These are phyloP conservation scores for Elasticomyces elasticus DNA, from an alignment of 495 filamentous ascomycete genomes.

Conservation along the genomic window DNA sequence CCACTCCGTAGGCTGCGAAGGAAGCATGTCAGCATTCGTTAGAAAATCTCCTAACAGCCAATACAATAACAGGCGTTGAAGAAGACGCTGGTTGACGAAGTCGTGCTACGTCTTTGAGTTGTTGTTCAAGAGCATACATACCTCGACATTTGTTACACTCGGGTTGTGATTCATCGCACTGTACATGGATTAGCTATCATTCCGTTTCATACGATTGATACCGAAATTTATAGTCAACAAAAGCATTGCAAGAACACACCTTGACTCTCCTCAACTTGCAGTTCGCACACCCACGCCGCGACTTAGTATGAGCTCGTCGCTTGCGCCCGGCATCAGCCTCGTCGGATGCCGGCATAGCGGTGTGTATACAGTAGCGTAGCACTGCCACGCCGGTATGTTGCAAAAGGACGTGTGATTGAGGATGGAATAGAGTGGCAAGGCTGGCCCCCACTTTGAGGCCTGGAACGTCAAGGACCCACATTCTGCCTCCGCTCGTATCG, in stretches of 20 bases:
- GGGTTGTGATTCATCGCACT: slow-evolving; percentile 42
- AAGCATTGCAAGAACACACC: slow-evolving; percentile 21
- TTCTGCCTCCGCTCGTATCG: background rate
- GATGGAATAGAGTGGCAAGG: background rate
- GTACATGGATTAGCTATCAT: too few relatives aligned
- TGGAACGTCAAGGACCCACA: background rate
- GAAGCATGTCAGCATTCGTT: too few relatives aligned
- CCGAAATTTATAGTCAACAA: background rate
- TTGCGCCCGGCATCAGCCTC: slow-evolving; percentile 18
- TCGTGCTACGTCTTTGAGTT: background rate
- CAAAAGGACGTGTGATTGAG: too few relatives aligned
- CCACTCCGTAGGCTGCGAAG: slow-evolving; percentile 31
- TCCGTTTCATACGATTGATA: too few relatives aligned
- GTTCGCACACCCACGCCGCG: slow-evolving; percentile 37
- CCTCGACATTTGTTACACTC: slow-evolving; percentile 33
- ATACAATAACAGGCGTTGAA: too few relatives aligned
- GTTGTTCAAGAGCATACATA: background rate
- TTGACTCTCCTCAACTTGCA: slow-evolving; percentile 42
- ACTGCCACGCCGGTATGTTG: too few relatives aligned
- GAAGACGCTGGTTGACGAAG: background rate
- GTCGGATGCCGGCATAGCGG: background rate
- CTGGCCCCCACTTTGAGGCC: background rate
- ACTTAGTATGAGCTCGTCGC: slow-evolving; percentile 37
- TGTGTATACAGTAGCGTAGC: background rate
- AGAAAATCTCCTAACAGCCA: too few relatives aligned